Evolutionary conservation across 768 basidiomycete genomes (phyloP).

Genomic region (Panaeolus cyanescens): DNA sequence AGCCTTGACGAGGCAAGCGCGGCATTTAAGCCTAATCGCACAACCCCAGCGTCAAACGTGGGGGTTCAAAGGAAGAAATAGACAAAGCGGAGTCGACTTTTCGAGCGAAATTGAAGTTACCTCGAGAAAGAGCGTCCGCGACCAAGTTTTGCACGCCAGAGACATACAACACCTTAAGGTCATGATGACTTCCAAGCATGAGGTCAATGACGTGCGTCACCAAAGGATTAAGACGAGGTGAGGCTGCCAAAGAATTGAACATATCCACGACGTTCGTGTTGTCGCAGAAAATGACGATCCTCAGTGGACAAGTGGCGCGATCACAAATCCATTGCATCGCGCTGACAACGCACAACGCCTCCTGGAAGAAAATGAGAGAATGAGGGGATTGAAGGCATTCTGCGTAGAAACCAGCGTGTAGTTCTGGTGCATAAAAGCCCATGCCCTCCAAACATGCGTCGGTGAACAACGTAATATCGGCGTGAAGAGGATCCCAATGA

Average conservation of each 20-base stretch:
- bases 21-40: neutral
- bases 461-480: slow-evolving; percentile 3
- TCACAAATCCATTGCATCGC: neutral
- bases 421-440: slow-evolving; percentile 4
- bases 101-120: neutral
- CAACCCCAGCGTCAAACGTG: neutral
- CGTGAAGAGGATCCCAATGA: slow-evolving; percentile 5
- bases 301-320: neutral
- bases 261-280: slow-evolving; percentile 29
- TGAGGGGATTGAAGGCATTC: too few species aligned
- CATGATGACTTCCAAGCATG: neutral
- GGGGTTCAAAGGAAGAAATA: slow-evolving; percentile 3
- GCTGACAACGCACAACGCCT: slow-evolving; percentile 8
- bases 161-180: slow-evolving; percentile 24
- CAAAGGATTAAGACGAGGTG: slow-evolving; percentile 23
- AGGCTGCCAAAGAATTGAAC: slow-evolving; percentile 23
- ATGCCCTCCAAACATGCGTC: slow-evolving; percentile 10
- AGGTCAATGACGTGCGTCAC: slow-evolving; percentile 19
- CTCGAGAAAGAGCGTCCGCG: slow-evolving; percentile 29
- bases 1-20: neutral
- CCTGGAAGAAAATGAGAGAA: slow-evolving; percentile 11
- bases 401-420: too few species aligned
- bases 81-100: neutral
- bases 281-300: slow-evolving; percentile 27
- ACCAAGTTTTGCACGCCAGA: slow-evolving; percentile 20